phyloP scores from a whole-genome alignment of 2,329 filamentous ascomycete genomes.

The Pyrenophora tritici-repentis region DNA sequence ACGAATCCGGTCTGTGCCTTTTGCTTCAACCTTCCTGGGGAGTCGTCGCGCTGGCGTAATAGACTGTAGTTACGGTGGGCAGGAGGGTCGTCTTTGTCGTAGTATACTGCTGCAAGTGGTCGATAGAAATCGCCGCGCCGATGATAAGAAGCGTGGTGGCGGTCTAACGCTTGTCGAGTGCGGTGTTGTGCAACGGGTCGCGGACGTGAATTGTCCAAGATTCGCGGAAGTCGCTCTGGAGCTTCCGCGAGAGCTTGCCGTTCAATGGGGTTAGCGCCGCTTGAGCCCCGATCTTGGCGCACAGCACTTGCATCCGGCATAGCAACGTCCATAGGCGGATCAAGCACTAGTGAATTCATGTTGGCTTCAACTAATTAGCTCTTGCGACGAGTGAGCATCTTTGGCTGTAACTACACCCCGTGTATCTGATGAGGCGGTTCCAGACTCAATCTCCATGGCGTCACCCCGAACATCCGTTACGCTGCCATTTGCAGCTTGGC shows the following conservation, averaged over 20 bases:
- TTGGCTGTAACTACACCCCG: not conserved
- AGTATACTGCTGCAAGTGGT: not conserved
- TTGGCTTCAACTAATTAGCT: not conserved
- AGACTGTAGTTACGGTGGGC: conserved; percentile 4
- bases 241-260: conserved; percentile 12
- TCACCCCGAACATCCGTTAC: not conserved
- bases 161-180: conserved; percentile 12
- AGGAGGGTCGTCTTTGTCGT: conserved; percentile 8
- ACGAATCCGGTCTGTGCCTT: conserved; percentile 17
- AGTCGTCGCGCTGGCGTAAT: conserved; percentile 11
- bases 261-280: conserved; percentile 19
- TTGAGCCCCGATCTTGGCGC: conserved; percentile 18
- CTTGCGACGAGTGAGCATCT: not conserved
- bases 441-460: not conserved
- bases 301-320: conserved; percentile 4
- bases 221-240: conserved; percentile 17
- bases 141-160: conserved; percentile 1
- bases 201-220: conserved; percentile 19
- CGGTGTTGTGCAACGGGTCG: conserved; percentile 22
- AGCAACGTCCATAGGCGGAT: not conserved
- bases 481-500: not conserved
- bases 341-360: not conserved
- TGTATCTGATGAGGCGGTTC: not conserved
- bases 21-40: conserved; percentile 15
- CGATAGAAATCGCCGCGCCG: conserved; percentile 5